A percentile compares a stretch with the other conserved stretches of the same genome.
phyloP scores from a whole-genome alignment of 2,329 filamentous ascomycete genomes.

The Dryadomyces quercivorus region DNA sequence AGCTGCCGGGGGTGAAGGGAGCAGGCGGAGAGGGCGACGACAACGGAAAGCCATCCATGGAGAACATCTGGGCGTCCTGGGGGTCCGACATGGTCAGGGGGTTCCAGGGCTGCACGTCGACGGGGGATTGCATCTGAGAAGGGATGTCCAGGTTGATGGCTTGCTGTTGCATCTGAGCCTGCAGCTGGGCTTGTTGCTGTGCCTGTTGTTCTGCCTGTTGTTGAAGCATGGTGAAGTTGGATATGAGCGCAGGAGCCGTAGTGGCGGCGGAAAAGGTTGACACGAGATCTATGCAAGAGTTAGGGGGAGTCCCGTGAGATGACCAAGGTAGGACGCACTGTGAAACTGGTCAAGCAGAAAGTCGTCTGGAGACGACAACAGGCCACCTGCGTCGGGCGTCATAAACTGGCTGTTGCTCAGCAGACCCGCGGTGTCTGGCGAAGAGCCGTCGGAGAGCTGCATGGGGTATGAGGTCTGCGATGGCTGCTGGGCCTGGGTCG shows the following conservation, averaged over 20 bases:
- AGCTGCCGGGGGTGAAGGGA: conserved; percentile 11
- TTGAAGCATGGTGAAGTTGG: neutral
- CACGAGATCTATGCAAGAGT: neutral
- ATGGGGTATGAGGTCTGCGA: conserved; percentile 4
- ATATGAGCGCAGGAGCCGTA: neutral
- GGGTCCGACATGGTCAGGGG: conserved; percentile 22
- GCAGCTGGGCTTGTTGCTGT: neutral
- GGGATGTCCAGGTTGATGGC: conserved; percentile 23
- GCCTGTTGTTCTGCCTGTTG: neutral
- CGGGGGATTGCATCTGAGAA: conserved; percentile 22
- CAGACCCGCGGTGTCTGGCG: neutral
- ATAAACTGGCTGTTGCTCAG: conserved; percentile 2
- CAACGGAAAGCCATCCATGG: conserved; percentile 23
- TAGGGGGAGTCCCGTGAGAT: neutral
- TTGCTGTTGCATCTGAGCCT: neutral
- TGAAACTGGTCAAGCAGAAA: conserved; percentile 8
- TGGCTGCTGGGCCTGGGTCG: neutral
- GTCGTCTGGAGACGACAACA: neutral
- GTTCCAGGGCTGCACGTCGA: conserved; percentile 30
- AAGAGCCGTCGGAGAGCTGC: conserved; percentile 3
- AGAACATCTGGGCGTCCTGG: conserved; percentile 19
- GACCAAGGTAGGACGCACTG: conserved; percentile 1
- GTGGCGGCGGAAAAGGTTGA: neutral
- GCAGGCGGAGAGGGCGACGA: conserved; percentile 21
- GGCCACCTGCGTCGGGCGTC: neutral